Conservation (phyloP, 2,329 filamentous ascomycete species). For the Cladophialophora exuberans region DNA sequence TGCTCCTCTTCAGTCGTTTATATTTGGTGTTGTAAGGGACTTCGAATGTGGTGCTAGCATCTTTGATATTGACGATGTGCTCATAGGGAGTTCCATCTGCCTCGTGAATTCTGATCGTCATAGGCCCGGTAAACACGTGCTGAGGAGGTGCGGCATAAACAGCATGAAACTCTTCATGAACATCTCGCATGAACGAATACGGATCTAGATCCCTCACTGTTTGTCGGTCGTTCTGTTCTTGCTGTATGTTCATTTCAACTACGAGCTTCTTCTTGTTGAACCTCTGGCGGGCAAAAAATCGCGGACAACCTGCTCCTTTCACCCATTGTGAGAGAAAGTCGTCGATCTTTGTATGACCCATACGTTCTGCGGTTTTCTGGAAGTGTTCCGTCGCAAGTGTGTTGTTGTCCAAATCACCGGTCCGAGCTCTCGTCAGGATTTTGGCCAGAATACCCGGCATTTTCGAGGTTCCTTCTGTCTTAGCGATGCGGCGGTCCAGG, state of each 20-base stretch:
- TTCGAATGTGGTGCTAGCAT: constrained; percentile 81
- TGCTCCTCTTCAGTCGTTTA: constrained; percentile 89
- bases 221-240: constrained; percentile 66
- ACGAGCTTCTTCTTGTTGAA: constrained; percentile 99
- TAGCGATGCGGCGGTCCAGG: constrained; percentile 85
- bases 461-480: constrained; percentile 81
- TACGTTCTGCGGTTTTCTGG: constrained; percentile 81
- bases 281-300: constrained; percentile 80
- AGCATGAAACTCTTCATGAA: constrained; percentile 75
- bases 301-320: constrained; percentile 81
- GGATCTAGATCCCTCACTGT: constrained; percentile 66
- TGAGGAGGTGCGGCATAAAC: constrained; percentile 72
- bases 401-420: constrained; percentile 71
- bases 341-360: constrained; percentile 84
- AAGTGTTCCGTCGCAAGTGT: constrained; percentile 78
- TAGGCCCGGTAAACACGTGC: constrained; percentile 87
- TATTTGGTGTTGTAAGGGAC: constrained; percentile 99
- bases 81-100: constrained; percentile 98
- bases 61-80: constrained; percentile 94
- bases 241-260: constrained; percentile 86
- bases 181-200: constrained; percentile 77
- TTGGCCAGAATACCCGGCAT: constrained; percentile 84
- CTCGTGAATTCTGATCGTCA: constrained; percentile 98
- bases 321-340: constrained; percentile 95
- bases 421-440: constrained; percentile 83